Conservation (phyloP, 2,329 filamentous ascomycete species). For the Cercospora zeae-maydis region DNA sequence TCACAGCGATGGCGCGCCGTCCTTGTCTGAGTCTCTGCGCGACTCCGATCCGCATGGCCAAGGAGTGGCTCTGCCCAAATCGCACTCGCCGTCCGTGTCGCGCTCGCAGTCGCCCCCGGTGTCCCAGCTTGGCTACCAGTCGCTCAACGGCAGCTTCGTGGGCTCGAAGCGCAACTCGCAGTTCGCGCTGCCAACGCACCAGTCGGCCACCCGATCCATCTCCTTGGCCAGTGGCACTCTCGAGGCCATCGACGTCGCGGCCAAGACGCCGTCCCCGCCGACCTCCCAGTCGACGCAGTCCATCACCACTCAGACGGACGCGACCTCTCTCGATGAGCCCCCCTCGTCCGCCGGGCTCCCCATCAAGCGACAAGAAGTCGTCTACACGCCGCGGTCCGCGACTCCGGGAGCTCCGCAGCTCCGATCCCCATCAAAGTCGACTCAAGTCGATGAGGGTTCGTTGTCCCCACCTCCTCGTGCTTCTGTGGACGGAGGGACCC, state of each 20-base stretch:
- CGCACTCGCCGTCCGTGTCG: background rate
- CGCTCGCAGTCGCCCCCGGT: slow-evolving; percentile 12
- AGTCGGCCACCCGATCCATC: slow-evolving; percentile 8
- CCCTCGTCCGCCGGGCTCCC: slow-evolving; percentile 1
- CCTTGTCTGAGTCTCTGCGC: slow-evolving; percentile 10
- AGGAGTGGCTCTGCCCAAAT: slow-evolving; percentile 9
- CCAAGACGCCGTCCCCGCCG: slow-evolving; percentile 17
- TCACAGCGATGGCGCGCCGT: slow-evolving; percentile 1
- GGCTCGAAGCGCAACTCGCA: slow-evolving; percentile 16
- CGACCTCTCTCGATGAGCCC: slow-evolving; percentile 9
- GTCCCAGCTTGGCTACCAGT: slow-evolving; percentile 3
- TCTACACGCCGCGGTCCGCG: slow-evolving; percentile 11
- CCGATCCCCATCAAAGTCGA: slow-evolving; percentile 13
- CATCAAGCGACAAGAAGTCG: slow-evolving; percentile 14
- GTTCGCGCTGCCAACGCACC: slow-evolving; percentile 1
- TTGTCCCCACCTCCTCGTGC: slow-evolving; percentile 11
- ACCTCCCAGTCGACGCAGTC: slow-evolving; percentile 15
- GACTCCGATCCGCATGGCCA: slow-evolving; percentile 14
- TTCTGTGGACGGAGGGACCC: slow-evolving; percentile 10
- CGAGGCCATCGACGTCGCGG: slow-evolving; percentile 15
- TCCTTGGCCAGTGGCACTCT: slow-evolving; percentile 15
- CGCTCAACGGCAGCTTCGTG: slow-evolving; percentile 6
- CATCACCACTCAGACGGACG: slow-evolving; percentile 15
- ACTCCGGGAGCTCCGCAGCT: slow-evolving; percentile 8
- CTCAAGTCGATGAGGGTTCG: slow-evolving; percentile 10